Evolutionary conservation across 1,284 basidiomycete species (phyloP), one percentile per base, ranked within the genome.

Genomic region (Vanrija sp.): DNA sequence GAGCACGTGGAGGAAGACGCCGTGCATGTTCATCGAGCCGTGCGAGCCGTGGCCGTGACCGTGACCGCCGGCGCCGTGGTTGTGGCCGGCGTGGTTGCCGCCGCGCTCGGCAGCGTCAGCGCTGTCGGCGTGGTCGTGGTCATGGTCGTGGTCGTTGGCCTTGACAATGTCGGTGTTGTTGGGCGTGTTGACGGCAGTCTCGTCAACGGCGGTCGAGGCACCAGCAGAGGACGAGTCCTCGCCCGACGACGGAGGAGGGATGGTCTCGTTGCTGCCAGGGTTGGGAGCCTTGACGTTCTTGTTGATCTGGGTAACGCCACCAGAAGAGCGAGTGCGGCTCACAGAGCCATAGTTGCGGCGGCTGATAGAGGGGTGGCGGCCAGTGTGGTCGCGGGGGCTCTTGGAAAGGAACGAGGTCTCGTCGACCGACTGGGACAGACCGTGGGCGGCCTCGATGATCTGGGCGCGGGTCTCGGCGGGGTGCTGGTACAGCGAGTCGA

Each of bases 21-120:
- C 96, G 31, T 81, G 88, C 93, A 98, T 98, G 77, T 98, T 99
- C 95, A 99, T 98, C 6, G 86, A 89, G 4, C 75, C 79, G 68
- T 89, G 87, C 1, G 79, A 72, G 2, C 31, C 6, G 67, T 88
- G 86, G 9, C 78, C 77, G 60, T 77, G 73, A 12, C 67, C 65
- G 37, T 45, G 42, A 41, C 45, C 54, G 19, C 57, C 57, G n/a
- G 56, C 49, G 19, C 52, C 54, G 23, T 63, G 61, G 37, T 37
- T 57, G 46, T 69, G 62, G 16, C 48, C 59, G 22, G 56, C 61
- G 45, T 65, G 60, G 16, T 48, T 54, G 45, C 60, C 57, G 20
- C 59, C 60, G 16, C 53, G 57, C 43, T 68, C 64, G 8, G 66
- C 65, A 15, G 57, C 53, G 42, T 53, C 55, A 41, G 61, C 49